Evolutionary conservation across 2,329 filamentous ascomycete genomes (phyloP).

Genomic region (Monosporascus sp.): DNA sequence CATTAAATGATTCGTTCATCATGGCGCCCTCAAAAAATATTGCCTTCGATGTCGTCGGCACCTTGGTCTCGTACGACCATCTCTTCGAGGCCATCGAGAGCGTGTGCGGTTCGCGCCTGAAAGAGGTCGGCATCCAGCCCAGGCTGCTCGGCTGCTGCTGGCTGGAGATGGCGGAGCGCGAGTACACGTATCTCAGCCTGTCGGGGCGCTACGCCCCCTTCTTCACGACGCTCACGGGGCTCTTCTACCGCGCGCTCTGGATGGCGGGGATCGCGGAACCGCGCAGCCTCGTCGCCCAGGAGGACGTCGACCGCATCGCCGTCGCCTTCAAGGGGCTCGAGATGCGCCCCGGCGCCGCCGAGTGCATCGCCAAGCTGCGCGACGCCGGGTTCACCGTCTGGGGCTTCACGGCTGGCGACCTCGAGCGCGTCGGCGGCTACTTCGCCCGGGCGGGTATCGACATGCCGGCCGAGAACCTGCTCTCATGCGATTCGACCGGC

Average conservation of each 20-base stretch:
- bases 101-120: conserved; percentile 36
- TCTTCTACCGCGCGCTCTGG: conserved; percentile 45
- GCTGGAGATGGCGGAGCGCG: conserved; percentile 41
- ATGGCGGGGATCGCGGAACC: conserved; percentile 39
- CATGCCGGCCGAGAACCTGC: conserved; percentile 45
- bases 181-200: conserved; percentile 45
- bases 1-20: neutral
- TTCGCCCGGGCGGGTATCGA: conserved; percentile 43
- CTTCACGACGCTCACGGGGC: conserved; percentile 33
- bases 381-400: conserved; percentile 46
- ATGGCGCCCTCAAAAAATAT: conserved; percentile 31
- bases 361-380: conserved; percentile 37
- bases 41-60: conserved; percentile 49
- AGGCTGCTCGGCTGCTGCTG: conserved; percentile 40
- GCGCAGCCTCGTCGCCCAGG: conserved; percentile 34
- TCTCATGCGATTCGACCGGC: conserved; percentile 43
- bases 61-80: conserved; percentile 41
- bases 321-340: conserved; percentile 32
- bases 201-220: conserved; percentile 38
- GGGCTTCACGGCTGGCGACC: conserved; percentile 48
- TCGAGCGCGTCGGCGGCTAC: conserved; percentile 44
- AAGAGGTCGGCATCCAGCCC: conserved; percentile 32
- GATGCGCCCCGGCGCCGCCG: conserved; percentile 33
- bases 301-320: conserved; percentile 35
- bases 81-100: conserved; percentile 36